phyloP scores from a whole-genome alignment of 2,329 filamentous ascomycete species.

The Claviceps digitariae region DNA sequence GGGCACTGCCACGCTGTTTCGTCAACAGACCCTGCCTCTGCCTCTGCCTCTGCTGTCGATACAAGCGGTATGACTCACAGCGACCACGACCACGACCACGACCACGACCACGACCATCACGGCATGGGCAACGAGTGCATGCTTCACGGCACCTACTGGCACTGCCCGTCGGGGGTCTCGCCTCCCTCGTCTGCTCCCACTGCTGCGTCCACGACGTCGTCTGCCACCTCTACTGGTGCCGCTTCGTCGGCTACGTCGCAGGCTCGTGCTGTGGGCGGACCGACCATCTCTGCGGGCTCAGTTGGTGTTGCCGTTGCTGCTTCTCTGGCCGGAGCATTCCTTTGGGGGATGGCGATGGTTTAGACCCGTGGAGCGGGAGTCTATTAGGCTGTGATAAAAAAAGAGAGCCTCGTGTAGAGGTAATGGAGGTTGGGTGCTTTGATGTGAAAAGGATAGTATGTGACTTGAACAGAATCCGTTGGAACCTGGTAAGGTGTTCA shows the following conservation, averaged over 20 bases:
- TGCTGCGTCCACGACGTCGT: background rate
- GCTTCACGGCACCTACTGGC: conserved; percentile 6
- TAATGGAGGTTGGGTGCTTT: no score
- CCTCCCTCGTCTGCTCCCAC: conserved; percentile 1
- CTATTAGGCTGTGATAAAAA: no score
- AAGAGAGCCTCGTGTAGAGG: no score
- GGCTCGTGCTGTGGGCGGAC: conserved; percentile 1
- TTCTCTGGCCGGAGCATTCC: conserved; percentile 5
- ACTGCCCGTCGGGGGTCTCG: conserved; percentile 10
- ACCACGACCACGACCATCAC: conserved; percentile 2
- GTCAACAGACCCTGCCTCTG: background rate
- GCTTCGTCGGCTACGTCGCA: background rate
- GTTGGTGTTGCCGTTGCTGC: conserved; percentile 3
- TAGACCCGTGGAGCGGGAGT: background rate
- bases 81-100: conserved; percentile 6
- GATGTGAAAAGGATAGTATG: no score
- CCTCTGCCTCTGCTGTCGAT: background rate
- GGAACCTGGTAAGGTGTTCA: no score
- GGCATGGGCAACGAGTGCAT: conserved; percentile 5
- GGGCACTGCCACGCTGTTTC: conserved; percentile 8
- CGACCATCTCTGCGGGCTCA: conserved; percentile 1
- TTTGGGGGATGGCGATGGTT: conserved; percentile 3
- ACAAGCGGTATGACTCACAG: conserved; percentile 5
- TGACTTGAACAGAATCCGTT: no score
- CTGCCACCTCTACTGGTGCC: background rate